Base-by-base conservation (phyloP, 768 basidiomycete species). In the Pulveroboletus sp. region DNA sequence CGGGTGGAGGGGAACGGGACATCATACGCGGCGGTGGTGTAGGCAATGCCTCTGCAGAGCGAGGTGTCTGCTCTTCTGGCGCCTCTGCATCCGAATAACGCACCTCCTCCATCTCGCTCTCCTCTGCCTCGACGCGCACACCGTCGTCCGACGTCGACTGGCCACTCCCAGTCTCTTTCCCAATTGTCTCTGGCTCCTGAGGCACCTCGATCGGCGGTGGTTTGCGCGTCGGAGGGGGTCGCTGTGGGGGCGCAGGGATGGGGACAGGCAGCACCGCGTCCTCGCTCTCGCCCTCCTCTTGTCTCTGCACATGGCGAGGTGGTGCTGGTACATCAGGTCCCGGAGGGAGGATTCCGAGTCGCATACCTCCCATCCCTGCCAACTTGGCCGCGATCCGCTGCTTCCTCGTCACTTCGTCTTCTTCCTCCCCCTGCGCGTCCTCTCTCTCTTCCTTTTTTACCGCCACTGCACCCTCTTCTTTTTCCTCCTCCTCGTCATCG, bases 21-120 rank as follows among this genome's bases (percentile, higher is more conserved):
- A 45, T 60, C 46, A 61, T 46, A 10, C 64, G 71, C 29, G 79
- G 78, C 2, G 85, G 81, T 0, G 78, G 78, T 10, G 76, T 68
- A 4, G 75, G 69, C 12, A 73, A 63, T 12, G 67, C 64, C 21
- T 73, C 69, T 8, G 62, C 59, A 27, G 66, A 61, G 6, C 39
- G 49, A 17, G 40, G 60, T 50, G 37, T 43, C 36, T 49, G 38
- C 21, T 48, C 44, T 43, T 76, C 78, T 43, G 69, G 67, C 6
- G 53, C 63, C 20, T 62, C 66, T 9, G 71, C 76, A 52, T 85
- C 82, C 31, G 81, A 79, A 50, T 82, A 73, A 9, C 67, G 71
- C 9, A 84, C 78, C 54, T 87, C 85, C 55, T 88, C 86, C 13
- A 81, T 70, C 60, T 87, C 85, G 52, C 84, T 87, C 57, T 87